Conservation (phyloP, 169 alveolate genomes). For the Eimeria necatrix region DNA sequence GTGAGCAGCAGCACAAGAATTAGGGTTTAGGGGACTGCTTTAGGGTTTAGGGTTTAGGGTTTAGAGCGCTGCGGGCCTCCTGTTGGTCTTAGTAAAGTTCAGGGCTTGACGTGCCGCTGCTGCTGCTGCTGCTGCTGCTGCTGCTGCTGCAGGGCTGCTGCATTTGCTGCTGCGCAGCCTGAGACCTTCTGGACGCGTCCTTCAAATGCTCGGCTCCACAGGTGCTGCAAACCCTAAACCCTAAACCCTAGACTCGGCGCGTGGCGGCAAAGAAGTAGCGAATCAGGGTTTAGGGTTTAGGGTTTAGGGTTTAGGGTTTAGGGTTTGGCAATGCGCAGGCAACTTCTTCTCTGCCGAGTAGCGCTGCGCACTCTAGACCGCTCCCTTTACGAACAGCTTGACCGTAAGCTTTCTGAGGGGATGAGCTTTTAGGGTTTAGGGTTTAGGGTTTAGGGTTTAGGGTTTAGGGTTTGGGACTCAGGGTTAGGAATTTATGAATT, state of each 20-base stretch:
- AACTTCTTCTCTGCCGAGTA: conserved; percentile 44
- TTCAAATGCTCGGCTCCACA: conserved; percentile 38
- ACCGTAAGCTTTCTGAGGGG: background rate
- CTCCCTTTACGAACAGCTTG: background rate
- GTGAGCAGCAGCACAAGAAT: background rate
- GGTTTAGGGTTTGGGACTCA: background rate
- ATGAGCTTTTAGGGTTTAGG: background rate
- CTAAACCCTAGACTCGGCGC: background rate
- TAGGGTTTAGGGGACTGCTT: too few relatives aligned
- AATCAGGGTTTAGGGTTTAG: background rate
- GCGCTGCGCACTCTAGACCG: conserved; percentile 30
- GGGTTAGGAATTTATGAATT: background rate
- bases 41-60: conserved; percentile 40
- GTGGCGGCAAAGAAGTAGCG: too few relatives aligned
- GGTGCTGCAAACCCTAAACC: conserved; percentile 33
- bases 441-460: conserved; percentile 27
- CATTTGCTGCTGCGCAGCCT: conserved; percentile 44
- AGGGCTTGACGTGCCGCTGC: background rate
- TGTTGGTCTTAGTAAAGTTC: background rate
- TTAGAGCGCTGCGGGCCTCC: background rate
- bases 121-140: conserved; percentile 39
- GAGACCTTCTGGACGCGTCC: conserved; percentile 16
- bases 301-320: background rate
- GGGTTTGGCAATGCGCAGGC: conserved; percentile 1
- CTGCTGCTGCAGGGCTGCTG: conserved; percentile 38